A percentile compares a stretch with the other conserved stretches of the same genome.
Conservation (phyloP, 2,329 filamentous ascomycete species). For the Penicillium crustosum region DNA sequence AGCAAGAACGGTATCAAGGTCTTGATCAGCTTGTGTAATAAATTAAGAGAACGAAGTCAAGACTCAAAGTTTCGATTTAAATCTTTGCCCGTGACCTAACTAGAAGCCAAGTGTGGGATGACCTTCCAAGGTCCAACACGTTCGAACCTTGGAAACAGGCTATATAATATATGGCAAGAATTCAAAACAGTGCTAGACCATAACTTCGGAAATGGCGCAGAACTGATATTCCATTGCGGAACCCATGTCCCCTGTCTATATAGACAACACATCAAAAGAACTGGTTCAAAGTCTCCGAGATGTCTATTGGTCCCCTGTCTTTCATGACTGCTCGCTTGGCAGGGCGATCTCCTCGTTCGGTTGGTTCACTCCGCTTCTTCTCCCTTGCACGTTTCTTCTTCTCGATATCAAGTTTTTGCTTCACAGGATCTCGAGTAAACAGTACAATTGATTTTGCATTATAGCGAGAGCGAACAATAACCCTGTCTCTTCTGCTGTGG, state of each 20-base stretch:
- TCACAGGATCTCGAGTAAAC: slow-evolving; percentile 1
- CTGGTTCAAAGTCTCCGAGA: slow-evolving; percentile 1
- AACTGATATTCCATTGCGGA: neutral
- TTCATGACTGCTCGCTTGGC: slow-evolving; percentile 9
- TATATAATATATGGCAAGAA: neutral
- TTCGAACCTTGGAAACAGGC: neutral
- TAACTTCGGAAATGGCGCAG: too few species aligned
- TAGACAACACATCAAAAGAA: slow-evolving; percentile 1
- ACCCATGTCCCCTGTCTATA: neutral
- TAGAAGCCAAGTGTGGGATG: neutral
- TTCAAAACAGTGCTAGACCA: neutral
- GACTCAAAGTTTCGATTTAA: too few species aligned
- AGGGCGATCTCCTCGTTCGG: neutral
- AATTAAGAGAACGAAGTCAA: too few species aligned
- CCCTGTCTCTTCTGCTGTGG: slow-evolving; percentile 1
- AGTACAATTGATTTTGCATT: slow-evolving; percentile 6
- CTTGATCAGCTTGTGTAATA: too few species aligned
- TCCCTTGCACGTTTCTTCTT: neutral
- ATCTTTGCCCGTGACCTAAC: too few species aligned
- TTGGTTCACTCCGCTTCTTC: neutral
- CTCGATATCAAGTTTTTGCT: neutral
- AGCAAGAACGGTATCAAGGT: too few species aligned
- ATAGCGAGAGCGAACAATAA: slow-evolving; percentile 7
- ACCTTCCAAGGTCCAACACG: neutral
- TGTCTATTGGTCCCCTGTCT: slow-evolving; percentile 1